Evolutionary conservation across 2,329 filamentous ascomycete species (phyloP), one percentile per base, ranked within the genome.

Genomic region (Colletotrichum gigasporum): DNA sequence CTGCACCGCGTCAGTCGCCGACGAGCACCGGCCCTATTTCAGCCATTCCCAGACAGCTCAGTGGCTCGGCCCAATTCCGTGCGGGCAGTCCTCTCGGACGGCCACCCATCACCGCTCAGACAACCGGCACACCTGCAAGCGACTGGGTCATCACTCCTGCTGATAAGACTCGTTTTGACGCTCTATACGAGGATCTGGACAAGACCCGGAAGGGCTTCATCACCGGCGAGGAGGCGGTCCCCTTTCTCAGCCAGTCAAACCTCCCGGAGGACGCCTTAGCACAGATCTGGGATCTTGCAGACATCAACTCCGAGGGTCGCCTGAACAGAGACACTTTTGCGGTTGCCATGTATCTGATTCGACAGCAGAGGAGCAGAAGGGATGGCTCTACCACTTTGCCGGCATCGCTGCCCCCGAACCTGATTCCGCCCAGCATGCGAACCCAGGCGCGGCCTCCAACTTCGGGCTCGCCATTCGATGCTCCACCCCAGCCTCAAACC

Each of bases 281-380:
- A 28, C 92, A 96, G 71, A 97, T 99, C 68, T 99, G 96, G 96
- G 96, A 99, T 75, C 87, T 99, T 28, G 91, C 96, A 12, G 96
- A 99, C 78, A 93, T 97, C 77, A 93, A 93, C 73, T 96, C 93
- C 7, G 91, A 94, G 70, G 96, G 96, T 10, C 90, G 91, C 61
- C 82, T 99, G 60, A 94, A 86, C 47, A 89, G 88, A 70, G 96
- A 99, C 69, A 94, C 97, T 71, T 99, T 99, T 74, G 94, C 96
- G 0, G 94, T 99, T 47, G 95, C 96, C 55, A 97, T 99, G 94
- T 96, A 96, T 74, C 84, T 99, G 52, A 97, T 99, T 71, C 88
- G 94, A 66, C 92, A 97, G 75, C 94, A 97, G 75, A 87, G 94
- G 56, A 91, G 86, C 68, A 91, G 90, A 67, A 88, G 88, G 61